Evolutionary conservation across 164 flowering plant species (phyloP).

Genomic region (Malania oleifera): DNA sequence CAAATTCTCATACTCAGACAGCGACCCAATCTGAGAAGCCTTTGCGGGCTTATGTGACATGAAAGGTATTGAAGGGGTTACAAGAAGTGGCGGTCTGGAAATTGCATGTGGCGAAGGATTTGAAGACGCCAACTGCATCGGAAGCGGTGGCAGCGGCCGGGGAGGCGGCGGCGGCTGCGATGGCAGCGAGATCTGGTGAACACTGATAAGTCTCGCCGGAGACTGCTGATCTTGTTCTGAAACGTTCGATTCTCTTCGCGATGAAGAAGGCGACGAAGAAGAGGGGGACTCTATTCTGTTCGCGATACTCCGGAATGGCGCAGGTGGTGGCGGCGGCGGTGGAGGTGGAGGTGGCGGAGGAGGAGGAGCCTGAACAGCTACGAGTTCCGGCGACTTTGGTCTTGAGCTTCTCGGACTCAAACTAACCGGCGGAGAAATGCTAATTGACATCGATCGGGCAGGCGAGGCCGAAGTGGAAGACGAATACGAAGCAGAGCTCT

Average conservation of each 20-base stretch:
- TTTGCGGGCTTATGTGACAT: background rate
- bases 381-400: constrained; percentile 23
- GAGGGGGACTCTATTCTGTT: too few species aligned
- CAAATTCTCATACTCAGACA: background rate
- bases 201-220: background rate
- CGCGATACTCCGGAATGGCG: too few species aligned
- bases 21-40: background rate
- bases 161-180: background rate
- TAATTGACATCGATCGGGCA: constrained; percentile 27
- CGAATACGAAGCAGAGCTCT: constrained; percentile 42
- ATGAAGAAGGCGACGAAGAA: too few species aligned
- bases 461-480: constrained; percentile 47
- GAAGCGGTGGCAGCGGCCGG: background rate
- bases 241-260: too few species aligned
- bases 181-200: background rate
- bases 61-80: background rate
- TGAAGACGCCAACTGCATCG: background rate
- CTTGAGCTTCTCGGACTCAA: constrained; percentile 29
- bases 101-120: background rate
- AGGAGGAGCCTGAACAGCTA: too few species aligned
- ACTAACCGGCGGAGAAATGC: constrained; percentile 41
- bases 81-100: background rate
- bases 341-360: constrained; percentile 12
- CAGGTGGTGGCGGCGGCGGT: background rate
- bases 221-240: background rate